Percentiles rank a stretch among this genome's conserved stretches.
phyloP scores from a whole-genome alignment of 352 stramenopile species.

The Phytophthora pistaciae region DNA sequence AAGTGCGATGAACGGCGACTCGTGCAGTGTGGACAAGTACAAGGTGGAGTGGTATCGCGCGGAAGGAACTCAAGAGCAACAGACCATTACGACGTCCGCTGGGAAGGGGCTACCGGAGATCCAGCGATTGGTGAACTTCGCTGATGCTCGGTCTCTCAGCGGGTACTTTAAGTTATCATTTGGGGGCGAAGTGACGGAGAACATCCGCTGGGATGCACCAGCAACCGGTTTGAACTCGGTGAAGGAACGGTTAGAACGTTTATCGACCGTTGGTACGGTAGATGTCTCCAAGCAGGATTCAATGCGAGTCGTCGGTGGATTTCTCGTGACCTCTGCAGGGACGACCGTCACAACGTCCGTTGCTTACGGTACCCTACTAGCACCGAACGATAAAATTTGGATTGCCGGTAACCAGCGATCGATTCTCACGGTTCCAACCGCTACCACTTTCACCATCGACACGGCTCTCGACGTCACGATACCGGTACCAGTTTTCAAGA shows the following conservation, averaged over 20 bases:
- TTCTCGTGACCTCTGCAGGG: conserved; percentile 49
- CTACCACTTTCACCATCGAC: conserved; percentile 33
- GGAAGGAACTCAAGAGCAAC: conserved; percentile 62
- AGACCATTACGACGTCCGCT: conserved; percentile 84
- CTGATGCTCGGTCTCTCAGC: conserved; percentile 59
- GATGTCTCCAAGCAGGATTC: conserved; percentile 61
- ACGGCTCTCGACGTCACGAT: conserved; percentile 29
- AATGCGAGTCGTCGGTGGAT: conserved; percentile 51
- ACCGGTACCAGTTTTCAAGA: conserved; percentile 73
- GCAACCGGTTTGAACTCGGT: conserved; percentile 67
- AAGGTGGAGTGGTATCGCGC: conserved; percentile 81
- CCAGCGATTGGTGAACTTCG: conserved; percentile 68
- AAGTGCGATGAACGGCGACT: conserved; percentile 31
- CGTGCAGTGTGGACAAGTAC: conserved; percentile 71
- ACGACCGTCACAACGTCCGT: conserved; percentile 46
- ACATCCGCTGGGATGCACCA: conserved; percentile 76
- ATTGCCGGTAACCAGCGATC: conserved; percentile 53
- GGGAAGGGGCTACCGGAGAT: conserved; percentile 74
- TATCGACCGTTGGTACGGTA: conserved; percentile 73
- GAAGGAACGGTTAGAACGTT: conserved; percentile 70
- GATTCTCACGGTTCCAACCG: conserved; percentile 26
- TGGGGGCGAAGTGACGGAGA: conserved; percentile 65
- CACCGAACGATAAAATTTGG: conserved; percentile 53
- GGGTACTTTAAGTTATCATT: conserved; percentile 82
- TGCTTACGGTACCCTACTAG: conserved; percentile 38